Base-by-base conservation (phyloP, 768 basidiomycete genomes). In the Suillus ampliporus region DNA sequence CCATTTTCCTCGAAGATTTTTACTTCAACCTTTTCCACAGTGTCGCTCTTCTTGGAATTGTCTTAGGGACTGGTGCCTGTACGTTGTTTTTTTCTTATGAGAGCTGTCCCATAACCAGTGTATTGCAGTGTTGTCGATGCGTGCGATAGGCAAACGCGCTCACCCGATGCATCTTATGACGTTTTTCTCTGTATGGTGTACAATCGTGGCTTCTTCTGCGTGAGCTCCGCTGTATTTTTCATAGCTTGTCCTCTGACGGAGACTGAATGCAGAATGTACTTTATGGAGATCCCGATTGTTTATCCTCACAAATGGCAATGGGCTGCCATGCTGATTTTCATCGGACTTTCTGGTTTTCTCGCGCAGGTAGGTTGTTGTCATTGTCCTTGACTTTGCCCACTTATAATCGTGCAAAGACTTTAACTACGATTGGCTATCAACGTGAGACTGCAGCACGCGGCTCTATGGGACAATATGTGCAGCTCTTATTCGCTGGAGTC, bases 101-200 rank as follows among this genome's bases (percentile, higher is more conserved):
- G 23, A 21, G 31, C 38, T 23, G 43, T 57, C 35, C 21, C 19
- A 38, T 43, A 54, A 52, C 13, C 28, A 4, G 10, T 28, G n/a
- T 47, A 10, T 31, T 35, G 13, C 57, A 86, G 85, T 83, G 63
- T 80, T 81, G 1, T 73, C 78, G 5, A 82, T 89, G 28, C 85
- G 92, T 11, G 84, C 84, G 1, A 91, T 95, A 41, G 93, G 94
- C 0, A 87, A 83, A 62, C 82, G 88, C 5, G 92, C 92, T 1
- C 89, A 91, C 66, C 80, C 92, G 1, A 73, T 94, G 61, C 94
- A 96, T 71, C 79, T 84, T 2, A 80, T 94, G 67, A 75, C 82
- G 0, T 92, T 85, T 58, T 94, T 89, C 72, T 86, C 89, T 1
- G 71, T 81, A 9, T 79, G 84, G 65, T 88, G 84, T 58, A 81